Percentiles rank a stretch among this genome's conserved stretches.
phyloP scores from a whole-genome alignment of 441 rosid species.

The Codiaeum variegatum region DNA sequence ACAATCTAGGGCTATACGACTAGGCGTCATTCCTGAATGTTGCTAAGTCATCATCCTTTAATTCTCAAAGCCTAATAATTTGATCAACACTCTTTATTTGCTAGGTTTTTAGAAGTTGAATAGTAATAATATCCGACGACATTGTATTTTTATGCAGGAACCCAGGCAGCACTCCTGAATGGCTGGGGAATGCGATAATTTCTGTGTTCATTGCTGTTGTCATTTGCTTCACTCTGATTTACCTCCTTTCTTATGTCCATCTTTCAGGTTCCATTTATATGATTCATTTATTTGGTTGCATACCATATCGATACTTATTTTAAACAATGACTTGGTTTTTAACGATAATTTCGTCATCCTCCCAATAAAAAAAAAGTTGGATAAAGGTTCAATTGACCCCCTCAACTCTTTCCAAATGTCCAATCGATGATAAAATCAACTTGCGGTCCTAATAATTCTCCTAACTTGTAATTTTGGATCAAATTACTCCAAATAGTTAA shows the following conservation, averaged over 20 bases:
- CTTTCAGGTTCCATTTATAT: conserved; percentile 58
- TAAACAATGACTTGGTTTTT: background rate
- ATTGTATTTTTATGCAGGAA: conserved; percentile 46
- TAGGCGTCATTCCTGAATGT: background rate
- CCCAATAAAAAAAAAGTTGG: too few relatives aligned
- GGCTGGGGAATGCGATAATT: conserved; percentile 59
- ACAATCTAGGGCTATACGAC: background rate
- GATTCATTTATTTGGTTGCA: conserved; percentile 22
- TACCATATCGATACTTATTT: conserved; percentile 7
- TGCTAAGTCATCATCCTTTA: background rate
- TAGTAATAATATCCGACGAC: background rate
- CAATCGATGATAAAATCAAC: too few relatives aligned
- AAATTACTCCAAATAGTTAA: too few relatives aligned
- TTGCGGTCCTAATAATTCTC: too few relatives aligned
- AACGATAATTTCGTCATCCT: too few relatives aligned
- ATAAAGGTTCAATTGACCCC: too few relatives aligned
- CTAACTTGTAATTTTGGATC: too few relatives aligned
- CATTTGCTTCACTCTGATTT: conserved; percentile 64
- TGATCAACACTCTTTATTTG: background rate
- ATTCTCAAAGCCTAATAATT: background rate
- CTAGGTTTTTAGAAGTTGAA: background rate
- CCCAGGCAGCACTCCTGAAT: conserved; percentile 83
- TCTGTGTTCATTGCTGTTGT: conserved; percentile 56
- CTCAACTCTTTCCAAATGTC: too few relatives aligned
- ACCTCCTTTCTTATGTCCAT: conserved; percentile 83